These are phyloP conservation scores for Fusarium subtropicale DNA, from an alignment of 2,329 filamentous ascomycete genomes.

Conservation along the genomic window DNA sequence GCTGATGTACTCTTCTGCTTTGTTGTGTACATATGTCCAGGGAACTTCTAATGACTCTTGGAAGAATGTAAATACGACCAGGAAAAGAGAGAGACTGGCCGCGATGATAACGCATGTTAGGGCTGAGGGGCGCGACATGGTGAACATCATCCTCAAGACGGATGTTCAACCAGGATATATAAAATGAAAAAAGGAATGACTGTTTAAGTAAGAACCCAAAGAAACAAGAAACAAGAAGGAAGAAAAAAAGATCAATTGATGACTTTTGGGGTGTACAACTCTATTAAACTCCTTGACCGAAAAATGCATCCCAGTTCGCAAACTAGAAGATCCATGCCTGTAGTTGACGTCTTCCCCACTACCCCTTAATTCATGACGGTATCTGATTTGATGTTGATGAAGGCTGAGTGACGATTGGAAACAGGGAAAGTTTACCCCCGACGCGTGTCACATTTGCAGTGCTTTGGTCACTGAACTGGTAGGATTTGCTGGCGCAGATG, in stretches of 20 bases:
- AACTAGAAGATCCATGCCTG: conserved; percentile 8
- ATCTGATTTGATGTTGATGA: conserved; percentile 24
- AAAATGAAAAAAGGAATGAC: conserved; percentile 9
- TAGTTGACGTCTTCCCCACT: conserved; percentile 24
- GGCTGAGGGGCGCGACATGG: conserved; percentile 29
- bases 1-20: conserved; percentile 27
- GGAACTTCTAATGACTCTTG: conserved; percentile 30
- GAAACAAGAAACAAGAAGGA: neutral
- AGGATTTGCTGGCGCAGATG: conserved; percentile 1
- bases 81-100: conserved; percentile 33
- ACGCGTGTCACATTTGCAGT: conserved; percentile 16
- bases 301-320: conserved; percentile 1
- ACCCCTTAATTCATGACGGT: conserved; percentile 27
- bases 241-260: neutral
- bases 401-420: conserved; percentile 5
- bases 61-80: conserved; percentile 29
- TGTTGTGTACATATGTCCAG: conserved; percentile 28
- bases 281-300: conserved; percentile 15
- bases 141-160: conserved; percentile 30
- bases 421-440: conserved; percentile 11
- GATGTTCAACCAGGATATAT: neutral
- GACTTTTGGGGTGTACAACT: conserved; percentile 6
- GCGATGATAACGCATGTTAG: conserved; percentile 24
- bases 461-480: neutral
- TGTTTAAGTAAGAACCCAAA: neutral